These are phyloP conservation scores for Clavispora asparagi DNA, from an alignment of 805 yeast genomes.

Conservation along the genomic window DNA sequence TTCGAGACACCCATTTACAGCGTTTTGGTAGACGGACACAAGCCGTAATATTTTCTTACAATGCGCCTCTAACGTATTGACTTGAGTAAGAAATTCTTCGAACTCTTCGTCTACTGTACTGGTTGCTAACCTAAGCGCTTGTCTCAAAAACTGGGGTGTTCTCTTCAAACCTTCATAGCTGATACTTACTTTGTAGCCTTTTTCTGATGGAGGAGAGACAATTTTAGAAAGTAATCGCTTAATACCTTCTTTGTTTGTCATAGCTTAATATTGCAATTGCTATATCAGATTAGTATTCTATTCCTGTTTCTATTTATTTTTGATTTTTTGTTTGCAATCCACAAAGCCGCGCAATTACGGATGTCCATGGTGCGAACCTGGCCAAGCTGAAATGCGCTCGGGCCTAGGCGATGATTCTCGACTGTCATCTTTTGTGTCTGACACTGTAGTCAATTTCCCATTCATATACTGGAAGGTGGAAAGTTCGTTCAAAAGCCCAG, in stretches of 20 bases:
- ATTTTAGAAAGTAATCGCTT: not conserved
- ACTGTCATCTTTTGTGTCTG: constrained; percentile 17
- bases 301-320: not conserved
- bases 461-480: constrained; percentile 10
- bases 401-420: constrained; percentile 29
- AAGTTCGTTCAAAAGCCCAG: constrained; percentile 9
- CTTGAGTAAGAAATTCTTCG: constrained; percentile 2
- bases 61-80: constrained; percentile 10
- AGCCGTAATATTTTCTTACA: constrained; percentile 15
- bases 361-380: constrained; percentile 64
- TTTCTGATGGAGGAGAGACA: not conserved
- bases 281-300: not conserved
- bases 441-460: constrained; percentile 8
- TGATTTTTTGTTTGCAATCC: not conserved
- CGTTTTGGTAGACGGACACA: constrained; percentile 2
- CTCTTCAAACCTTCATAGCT: not conserved
- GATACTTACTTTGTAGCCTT: not conserved
- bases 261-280: not conserved
- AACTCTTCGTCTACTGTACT: constrained; percentile 31
- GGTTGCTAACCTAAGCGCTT: constrained; percentile 2
- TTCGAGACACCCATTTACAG: constrained; percentile 11
- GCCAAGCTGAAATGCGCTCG: constrained; percentile 52
- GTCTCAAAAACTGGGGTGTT: constrained; percentile 1
- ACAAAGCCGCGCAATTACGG: constrained; percentile 26
- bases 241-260: not conserved